Base-by-base conservation (phyloP, 176 grass and related monocot genomes). In the Tuctoria greenei region DNA sequence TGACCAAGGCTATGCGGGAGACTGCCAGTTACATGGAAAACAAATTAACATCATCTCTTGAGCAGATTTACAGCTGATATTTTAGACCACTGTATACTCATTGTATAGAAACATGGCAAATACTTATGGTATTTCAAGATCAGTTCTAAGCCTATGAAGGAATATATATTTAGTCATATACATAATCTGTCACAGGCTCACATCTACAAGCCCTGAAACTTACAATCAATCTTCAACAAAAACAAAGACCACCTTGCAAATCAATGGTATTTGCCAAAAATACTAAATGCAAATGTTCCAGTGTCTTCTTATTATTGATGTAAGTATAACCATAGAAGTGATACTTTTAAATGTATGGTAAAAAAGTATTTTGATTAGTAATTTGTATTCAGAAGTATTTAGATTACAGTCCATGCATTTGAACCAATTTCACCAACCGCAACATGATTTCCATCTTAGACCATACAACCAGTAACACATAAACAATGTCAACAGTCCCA, bases 1-100 rank as follows among this genome's bases (percentile, higher is more conserved):
- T 99, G 68, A 99, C 96, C 83, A 95, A 89, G 58, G 88, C 88
- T 79, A 95, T 95, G n/a, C 92, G 86, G 69, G 92, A 78, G 16
- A 91, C 92, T 95, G 80, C 41, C 37, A 63, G 71, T 73, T 72
- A 61, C 61, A 72, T 36, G 66, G 3, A 2, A 74, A 81, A n/a
- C n/a, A 36, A 24, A 1, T 65, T 25, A 46, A 31, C 2, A 58
- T 59, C 45, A 15, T 7, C 14, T 21, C 51, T 10, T 28, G 3
- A 64, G 6, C 6, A 64, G 56, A 65, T 42, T 55, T 54, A 65
- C 37, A 20, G 61, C 20, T 49, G 12, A 37, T 31, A 31, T 18
- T 35, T 28, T 50, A 78, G 62, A 34, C 54, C 56, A 18, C 24
- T 21, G 46, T 59, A 4, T 10, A 31, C 31, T 17, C 28, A 12